Base-by-base conservation (phyloP, 2,329 filamentous ascomycete genomes). In the Sporothrix globosa region DNA sequence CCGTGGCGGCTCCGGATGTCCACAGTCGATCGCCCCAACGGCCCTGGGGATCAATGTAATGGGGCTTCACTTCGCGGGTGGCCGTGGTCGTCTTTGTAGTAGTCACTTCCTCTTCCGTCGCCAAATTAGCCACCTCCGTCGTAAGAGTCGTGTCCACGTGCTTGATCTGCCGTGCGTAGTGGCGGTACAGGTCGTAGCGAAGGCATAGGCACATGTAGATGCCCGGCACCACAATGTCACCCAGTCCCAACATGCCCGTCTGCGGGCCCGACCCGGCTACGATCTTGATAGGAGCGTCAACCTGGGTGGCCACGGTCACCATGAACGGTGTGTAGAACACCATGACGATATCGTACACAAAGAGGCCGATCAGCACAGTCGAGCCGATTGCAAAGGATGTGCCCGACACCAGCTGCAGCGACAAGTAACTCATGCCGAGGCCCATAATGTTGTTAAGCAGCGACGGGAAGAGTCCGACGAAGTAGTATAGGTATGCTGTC, bases 301-400 rank as follows among this genome's bases (percentile, higher is more conserved):
- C 83, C 53, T 90, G 91, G 9, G 91, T 97, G 14, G 95, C 96
- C 10, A 99, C 92, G 0, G 91, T 92, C 7, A 94, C 84, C 92
- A 96, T 96, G 77, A 92, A 89, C 0, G 92, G 92, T 82, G 91
- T 94, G 78, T 91, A 96, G 77, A 96, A 96, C 6, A 96, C 92
- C 84, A 95, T 93, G 79, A 96, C 89, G 65, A 99, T 95, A 78
- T 99, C 95, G 77, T 99, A 99, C 77, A 97, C 88, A 82, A 98
- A 98, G 0, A 98, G 83, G 0, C 91, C 92, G 11, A 84, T 82
- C 1, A 98, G 83, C 11, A 98, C 89, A 56, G 94, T 80, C 7
- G 90, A 91, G 0, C 93, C 93, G 0, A 92, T 97, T 69, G 86
- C 82, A 77, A 97, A 97, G 0, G 92, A 95, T 0, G 93, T 97